Evolutionary conservation across 1,139 yeast genomes (phyloP), one percentile per base, ranked within the genome.

Genomic region (Hemisphaericaspora lyxosophila): DNA sequence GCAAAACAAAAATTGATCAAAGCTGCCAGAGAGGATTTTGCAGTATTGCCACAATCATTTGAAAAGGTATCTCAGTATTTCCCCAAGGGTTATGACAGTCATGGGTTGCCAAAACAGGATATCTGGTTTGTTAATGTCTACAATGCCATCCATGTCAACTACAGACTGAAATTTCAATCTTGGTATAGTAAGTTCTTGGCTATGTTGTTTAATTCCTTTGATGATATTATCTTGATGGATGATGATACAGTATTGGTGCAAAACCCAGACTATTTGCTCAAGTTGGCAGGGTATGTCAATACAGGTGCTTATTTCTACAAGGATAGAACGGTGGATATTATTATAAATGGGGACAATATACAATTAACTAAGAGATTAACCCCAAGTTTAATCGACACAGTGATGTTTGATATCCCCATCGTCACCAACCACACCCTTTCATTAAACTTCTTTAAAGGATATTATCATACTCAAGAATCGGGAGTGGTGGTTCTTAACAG

Each of bases 101-200:
- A 53, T 8, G 67, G 67, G 5, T 55, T 64, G 38, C 73, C 71
- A 3, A 45, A 52, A 15, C 77, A 72, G 44, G 65, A 69, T 11
- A 45, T 78, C 5, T 66, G 68, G 55, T 67, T 77, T 43, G 65
- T 78, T 4, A 65, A 77, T 50, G 69, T 69, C 2, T 40, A 58
- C 0, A 47, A 53, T 2, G 49, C 72, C 3, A 49, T 78, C 12
- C 50, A 55, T 14, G 39, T 48, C 2, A 40, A 50, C 4, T 64
- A 60, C 43, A 41, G 51, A 6, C 50, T 45, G 19, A 58, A 62
- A 28, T 69, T 73, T 40, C 50, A 57, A n/a, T 61, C 58, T 2
- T 74, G 60, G 46, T 71, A 72, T 31, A 75, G 75, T 51, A 78
- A 78, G 50, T 62, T 79, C 47, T 46, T 74, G 19, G 80, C 82